Base-by-base conservation (phyloP, 2,329 filamentous ascomycete species). In the Aspergillus arachidicola region DNA sequence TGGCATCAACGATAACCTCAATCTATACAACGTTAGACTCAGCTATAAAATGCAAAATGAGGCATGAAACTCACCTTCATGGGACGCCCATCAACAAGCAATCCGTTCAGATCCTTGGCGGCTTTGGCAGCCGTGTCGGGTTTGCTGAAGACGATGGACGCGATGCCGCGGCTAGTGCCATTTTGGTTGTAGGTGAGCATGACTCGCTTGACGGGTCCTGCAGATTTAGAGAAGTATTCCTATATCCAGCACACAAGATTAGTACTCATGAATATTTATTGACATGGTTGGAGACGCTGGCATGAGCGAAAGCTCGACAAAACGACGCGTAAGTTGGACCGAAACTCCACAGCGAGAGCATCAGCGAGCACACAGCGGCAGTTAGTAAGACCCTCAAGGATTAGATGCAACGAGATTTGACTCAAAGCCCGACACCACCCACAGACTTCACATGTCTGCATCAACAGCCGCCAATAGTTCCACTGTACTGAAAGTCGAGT, bases 151-250 rank as follows among this genome's bases (percentile, higher is more conserved):
- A 89, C 89, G 72, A 99, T 91, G 60, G 93, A 95, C 72, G 94
- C 94, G 75, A 94, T 92, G 69, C 95, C 95, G 76, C 93, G 92
- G 85, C 94, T 97, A 71, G 89, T 87, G 68, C 94, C 94, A 76
- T 92, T 93, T 68, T 94, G 92, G 73, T 94, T 95, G 81, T 99
- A 99, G 58, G 92, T 93, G 73, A 99, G 85, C 72, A 95, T 89
- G 68, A 96, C 92, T 80, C 87, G 91, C 86, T 96, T 97, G 81
- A 98, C 92, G 68, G 91, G 87, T 71, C 94, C 94, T 78, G 97
- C 89, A 73, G 92, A 91, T 76, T 92, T 90, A 75, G 85, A 82
- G 80, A 99, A 98, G 82, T 98, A 99, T 83, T 99, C 95, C 95
- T 99, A 93, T 81, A 80, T 80, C 80, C 79, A 84, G 72, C 60